A percentile compares a stretch with the other conserved stretches of the same genome.
These are phyloP conservation scores for Lotus japonicus DNA, from an alignment of 306 rosid species.

Conservation along the genomic window DNA sequence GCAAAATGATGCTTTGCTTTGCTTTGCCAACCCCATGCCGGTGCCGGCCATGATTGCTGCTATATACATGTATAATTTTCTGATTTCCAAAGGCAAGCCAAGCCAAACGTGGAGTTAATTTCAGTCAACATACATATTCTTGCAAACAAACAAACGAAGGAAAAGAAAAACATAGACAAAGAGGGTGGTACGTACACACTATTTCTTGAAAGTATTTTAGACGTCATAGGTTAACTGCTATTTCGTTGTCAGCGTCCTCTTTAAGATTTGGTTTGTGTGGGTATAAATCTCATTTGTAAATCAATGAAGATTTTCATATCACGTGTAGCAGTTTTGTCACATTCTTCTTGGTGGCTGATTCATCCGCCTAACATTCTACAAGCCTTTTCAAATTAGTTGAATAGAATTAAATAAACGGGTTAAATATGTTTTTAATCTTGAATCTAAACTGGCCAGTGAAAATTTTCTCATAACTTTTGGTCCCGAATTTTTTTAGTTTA, in stretches of 20 bases:
- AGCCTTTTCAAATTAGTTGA: too few species aligned
- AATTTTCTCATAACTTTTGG: too few species aligned
- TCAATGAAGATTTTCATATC: not conserved
- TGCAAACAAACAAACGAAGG: not conserved
- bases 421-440: too few species aligned
- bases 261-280: not conserved
- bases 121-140: constrained; percentile 8
- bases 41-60: constrained; percentile 2
- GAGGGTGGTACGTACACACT: not conserved
- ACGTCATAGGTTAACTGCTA: constrained; percentile 6
- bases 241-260: constrained; percentile 10
- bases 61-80: not conserved
- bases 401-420: too few species aligned
- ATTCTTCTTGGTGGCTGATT: not conserved
- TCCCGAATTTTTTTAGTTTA: too few species aligned
- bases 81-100: not conserved
- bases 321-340: constrained; percentile 3
- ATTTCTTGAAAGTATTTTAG: not conserved
- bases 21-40: not conserved
- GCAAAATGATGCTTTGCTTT: constrained; percentile 5
- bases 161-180: not conserved
- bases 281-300: not conserved
- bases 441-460: too few species aligned
- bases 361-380: not conserved
- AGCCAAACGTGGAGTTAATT: not conserved